Evolutionary conservation across 331 rosid genomes (phyloP).

Genomic region (Ulmus americana): DNA sequence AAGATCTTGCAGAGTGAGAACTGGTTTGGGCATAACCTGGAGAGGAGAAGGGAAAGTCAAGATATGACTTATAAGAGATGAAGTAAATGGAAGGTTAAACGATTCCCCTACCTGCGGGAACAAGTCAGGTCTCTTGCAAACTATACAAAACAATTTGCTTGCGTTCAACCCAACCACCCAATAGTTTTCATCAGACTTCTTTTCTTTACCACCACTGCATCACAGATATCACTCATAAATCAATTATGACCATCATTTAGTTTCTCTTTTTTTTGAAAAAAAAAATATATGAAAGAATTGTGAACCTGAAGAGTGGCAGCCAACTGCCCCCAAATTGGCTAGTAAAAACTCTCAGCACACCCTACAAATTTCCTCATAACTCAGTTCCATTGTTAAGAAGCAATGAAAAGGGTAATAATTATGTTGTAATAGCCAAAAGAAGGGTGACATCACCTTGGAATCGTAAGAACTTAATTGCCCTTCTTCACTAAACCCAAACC

Average conservation of each 20-base stretch:
- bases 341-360: conserved; percentile 71
- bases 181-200: conserved; percentile 63
- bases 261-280: neutral
- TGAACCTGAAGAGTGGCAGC: conserved; percentile 91
- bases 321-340: conserved; percentile 87
- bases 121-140: conserved; percentile 58
- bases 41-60: conserved; percentile 21
- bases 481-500: conserved; percentile 94
- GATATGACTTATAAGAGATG: conserved; percentile 12
- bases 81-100: conserved; percentile 10
- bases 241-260: conserved; percentile 7
- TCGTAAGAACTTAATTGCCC: conserved; percentile 77
- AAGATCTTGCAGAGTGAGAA: conserved; percentile 60
- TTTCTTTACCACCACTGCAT: conserved; percentile 71
- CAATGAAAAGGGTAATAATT: conserved; percentile 9
- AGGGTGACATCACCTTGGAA: conserved; percentile 54
- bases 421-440: neutral
- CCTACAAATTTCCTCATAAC: conserved; percentile 35
- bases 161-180: conserved; percentile 85
- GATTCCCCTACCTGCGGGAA: conserved; percentile 61
- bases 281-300: conserved; percentile 11
- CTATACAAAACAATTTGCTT: conserved; percentile 71
- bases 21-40: conserved; percentile 86
- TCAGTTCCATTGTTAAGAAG: conserved; percentile 24
- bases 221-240: conserved; percentile 23